These are phyloP conservation scores for Penicillium decumbens DNA, from an alignment of 2,329 filamentous ascomycete genomes.

Conservation along the genomic window DNA sequence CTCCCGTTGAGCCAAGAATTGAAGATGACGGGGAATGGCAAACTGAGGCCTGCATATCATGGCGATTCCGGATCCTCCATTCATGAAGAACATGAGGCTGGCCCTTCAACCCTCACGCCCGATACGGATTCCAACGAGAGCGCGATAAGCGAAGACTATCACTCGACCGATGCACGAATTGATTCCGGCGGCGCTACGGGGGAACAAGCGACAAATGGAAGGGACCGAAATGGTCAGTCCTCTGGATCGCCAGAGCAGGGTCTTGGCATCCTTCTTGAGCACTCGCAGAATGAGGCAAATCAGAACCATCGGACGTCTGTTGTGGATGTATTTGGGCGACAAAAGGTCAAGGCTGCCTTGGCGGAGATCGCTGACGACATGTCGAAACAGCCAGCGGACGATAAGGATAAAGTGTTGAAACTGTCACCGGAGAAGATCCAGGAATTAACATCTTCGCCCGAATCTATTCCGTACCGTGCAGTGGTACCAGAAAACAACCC, in stretches of 20 bases:
- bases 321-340: conserved; percentile 30
- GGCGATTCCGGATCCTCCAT: accelerated
- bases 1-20: neutral
- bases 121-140: conserved; percentile 1
- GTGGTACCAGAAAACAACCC: conserved; percentile 25
- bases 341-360: conserved; percentile 22
- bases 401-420: conserved; percentile 45
- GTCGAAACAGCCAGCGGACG: conserved; percentile 21
- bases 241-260: conserved; percentile 13
- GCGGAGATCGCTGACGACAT: conserved; percentile 23
- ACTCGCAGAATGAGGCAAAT: conserved; percentile 8
- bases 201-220: neutral
- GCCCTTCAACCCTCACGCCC: neutral
- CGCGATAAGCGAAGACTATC: neutral
- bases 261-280: conserved; percentile 20
- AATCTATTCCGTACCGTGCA: conserved; percentile 50
- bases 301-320: conserved; percentile 21
- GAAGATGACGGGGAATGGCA: conserved; percentile 5
- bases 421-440: conserved; percentile 53
- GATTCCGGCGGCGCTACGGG: neutral
- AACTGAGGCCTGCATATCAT: neutral
- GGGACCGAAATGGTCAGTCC: neutral
- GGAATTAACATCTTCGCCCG: conserved; percentile 51
- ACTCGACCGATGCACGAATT: neutral
- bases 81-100: neutral